Percentiles rank a stretch among this genome's conserved stretches.
phyloP scores from a whole-genome alignment of 2,329 filamentous ascomycete species.

The Alternaria tenuissima region DNA sequence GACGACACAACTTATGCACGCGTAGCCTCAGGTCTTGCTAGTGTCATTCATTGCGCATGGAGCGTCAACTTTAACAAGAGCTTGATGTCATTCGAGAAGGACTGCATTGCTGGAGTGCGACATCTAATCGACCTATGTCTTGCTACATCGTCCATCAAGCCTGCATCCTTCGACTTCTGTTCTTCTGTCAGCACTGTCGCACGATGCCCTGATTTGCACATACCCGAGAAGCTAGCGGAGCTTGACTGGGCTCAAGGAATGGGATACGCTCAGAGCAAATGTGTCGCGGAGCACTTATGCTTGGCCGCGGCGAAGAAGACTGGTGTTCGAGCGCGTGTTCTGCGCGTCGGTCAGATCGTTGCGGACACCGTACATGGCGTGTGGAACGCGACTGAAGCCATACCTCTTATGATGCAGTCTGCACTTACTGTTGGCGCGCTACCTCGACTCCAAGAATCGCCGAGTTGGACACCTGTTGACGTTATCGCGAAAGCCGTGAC shows the following conservation, averaged over 20 bases:
- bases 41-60: constrained; percentile 63
- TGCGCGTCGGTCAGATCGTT: constrained; percentile 56
- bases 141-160: constrained; percentile 38
- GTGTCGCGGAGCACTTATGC: constrained; percentile 57
- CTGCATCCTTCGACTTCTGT: constrained; percentile 56
- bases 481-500: constrained; percentile 33
- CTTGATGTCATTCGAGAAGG: constrained; percentile 59
- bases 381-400: constrained; percentile 61
- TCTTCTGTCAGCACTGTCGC: constrained; percentile 57
- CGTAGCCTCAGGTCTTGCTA: constrained; percentile 41
- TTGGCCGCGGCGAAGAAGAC: constrained; percentile 24
- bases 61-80: constrained; percentile 65
- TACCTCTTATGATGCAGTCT: constrained; percentile 59
- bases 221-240: constrained; percentile 40
- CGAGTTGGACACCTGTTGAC: constrained; percentile 46
- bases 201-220: constrained; percentile 42
- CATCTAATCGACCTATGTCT: constrained; percentile 56
- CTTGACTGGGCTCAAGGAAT: constrained; percentile 57
- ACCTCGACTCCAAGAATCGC: constrained; percentile 53
- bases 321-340: constrained; percentile 33
- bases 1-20: constrained; percentile 22
- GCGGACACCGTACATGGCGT: constrained; percentile 57
- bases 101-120: constrained; percentile 55
- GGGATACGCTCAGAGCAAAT: constrained; percentile 62
- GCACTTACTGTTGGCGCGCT: constrained; percentile 58